These are phyloP conservation scores for Grosmannia huntii DNA, from an alignment of 2,329 filamentous ascomycete species.

Conservation along the genomic window DNA sequence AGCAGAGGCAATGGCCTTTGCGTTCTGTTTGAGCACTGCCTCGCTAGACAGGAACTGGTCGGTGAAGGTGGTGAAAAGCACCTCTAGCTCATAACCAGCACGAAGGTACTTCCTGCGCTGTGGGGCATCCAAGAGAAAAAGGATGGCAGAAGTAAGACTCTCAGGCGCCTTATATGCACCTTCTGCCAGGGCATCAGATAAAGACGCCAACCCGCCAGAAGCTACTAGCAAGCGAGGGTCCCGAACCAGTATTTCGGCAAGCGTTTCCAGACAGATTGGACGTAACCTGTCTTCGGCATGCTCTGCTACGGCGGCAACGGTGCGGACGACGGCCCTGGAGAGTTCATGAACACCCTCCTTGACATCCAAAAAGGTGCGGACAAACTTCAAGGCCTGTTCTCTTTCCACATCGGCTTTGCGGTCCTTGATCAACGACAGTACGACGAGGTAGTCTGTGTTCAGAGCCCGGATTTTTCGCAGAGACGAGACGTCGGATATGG, in stretches of 20 bases:
- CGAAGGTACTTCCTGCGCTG: conserved; percentile 69
- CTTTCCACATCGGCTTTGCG: conserved; percentile 93
- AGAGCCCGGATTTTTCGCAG: conserved; percentile 76
- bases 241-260: conserved; percentile 81
- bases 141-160: conserved; percentile 72
- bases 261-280: conserved; percentile 82
- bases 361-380: conserved; percentile 87
- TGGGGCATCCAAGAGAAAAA: conserved; percentile 81
- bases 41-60: conserved; percentile 58
- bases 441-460: conserved; percentile 86
- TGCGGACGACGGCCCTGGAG: conserved; percentile 74
- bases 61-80: conserved; percentile 84
- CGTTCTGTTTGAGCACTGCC: conserved; percentile 63
- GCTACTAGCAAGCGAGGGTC: conserved; percentile 71
- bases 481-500: conserved; percentile 83
- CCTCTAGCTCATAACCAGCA: conserved; percentile 79
- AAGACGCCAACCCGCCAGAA: conserved; percentile 69
- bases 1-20: conserved; percentile 82
- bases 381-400: conserved; percentile 93
- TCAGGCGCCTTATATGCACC: conserved; percentile 88
- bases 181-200: conserved; percentile 88
- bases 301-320: conserved; percentile 81
- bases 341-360: conserved; percentile 85
- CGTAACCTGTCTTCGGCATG: conserved; percentile 74
- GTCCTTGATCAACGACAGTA: conserved; percentile 86